Evolutionary conservation across 352 stramenopile species (phyloP).

Genomic region (Peronosclerospora sorghi): DNA sequence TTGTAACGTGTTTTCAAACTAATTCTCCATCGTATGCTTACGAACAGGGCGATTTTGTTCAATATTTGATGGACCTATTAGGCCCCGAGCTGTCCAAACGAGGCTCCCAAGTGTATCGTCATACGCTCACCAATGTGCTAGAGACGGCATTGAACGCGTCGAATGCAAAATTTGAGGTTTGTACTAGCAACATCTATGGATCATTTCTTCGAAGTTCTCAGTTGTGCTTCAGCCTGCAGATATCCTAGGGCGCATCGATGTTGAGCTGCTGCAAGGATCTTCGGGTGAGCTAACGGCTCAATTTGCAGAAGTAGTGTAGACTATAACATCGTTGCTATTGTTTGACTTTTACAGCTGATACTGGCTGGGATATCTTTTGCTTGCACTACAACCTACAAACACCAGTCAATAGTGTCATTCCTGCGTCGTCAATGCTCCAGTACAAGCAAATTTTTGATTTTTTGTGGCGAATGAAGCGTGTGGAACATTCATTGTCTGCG

Average conservation of each 20-base stretch:
- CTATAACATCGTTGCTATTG: background rate
- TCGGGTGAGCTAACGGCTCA: constrained; percentile 20
- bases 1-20: background rate
- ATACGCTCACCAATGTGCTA: constrained; percentile 91
- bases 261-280: constrained; percentile 82
- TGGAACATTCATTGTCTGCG: constrained; percentile 87
- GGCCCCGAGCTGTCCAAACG: constrained; percentile 85
- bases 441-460: constrained; percentile 88
- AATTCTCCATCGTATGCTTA: background rate
- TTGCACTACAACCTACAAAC: constrained; percentile 84
- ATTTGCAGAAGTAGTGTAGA: background rate
- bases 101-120: constrained; percentile 87
- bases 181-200: background rate
- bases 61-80: constrained; percentile 91
- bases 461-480: constrained; percentile 84
- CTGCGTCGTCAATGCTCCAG: constrained; percentile 69
- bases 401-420: constrained; percentile 85
- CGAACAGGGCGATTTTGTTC: constrained; percentile 91
- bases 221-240: constrained; percentile 50
- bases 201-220: background rate
- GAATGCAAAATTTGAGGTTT: constrained; percentile 92
- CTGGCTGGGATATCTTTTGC: constrained; percentile 92
- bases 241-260: constrained; percentile 87
- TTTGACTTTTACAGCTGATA: constrained; percentile 42
- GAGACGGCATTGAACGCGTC: constrained; percentile 91